Conservation (phyloP, 192 early-diverging fungal species). For the Umbelopsis isabellina region DNA sequence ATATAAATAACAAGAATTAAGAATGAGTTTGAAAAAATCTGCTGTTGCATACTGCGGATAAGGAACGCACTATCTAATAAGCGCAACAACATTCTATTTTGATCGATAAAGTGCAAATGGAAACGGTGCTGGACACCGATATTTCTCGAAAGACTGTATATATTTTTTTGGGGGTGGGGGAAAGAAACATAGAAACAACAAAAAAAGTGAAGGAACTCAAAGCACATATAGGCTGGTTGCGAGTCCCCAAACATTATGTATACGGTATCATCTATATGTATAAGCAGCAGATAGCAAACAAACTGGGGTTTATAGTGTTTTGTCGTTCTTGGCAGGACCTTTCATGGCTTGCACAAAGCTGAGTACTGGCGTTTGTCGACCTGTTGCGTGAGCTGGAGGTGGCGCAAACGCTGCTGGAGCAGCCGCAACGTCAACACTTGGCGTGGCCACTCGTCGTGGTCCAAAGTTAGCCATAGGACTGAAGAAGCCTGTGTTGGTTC, state of each 20-base stretch:
- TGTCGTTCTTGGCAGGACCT: slow-evolving; percentile 10
- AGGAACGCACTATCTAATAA: no score
- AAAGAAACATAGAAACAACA: no score
- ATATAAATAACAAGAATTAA: no score
- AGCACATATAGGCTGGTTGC: no score
- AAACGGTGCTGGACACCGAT: no score
- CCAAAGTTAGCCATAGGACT: slow-evolving; percentile 13
- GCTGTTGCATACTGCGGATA: no score
- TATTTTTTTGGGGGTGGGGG: no score
- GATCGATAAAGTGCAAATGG: no score
- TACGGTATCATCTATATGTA: slow-evolving; percentile 23
- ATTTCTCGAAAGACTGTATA: no score
- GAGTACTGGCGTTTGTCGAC: slow-evolving; percentile 14
- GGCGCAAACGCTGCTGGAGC: background rate
- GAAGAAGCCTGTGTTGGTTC: slow-evolving; percentile 13
- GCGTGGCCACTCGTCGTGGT: slow-evolving; percentile 1
- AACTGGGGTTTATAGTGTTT: background rate
- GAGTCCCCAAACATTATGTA: background rate
- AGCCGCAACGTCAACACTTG: background rate
- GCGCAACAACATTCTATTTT: no score
- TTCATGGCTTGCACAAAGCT: slow-evolving; percentile 23
- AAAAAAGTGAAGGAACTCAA: no score
- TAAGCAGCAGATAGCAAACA: background rate
- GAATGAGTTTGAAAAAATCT: no score
- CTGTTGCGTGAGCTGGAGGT: background rate